These are phyloP conservation scores for Conticribra weissflogii DNA, from an alignment of 108 stramenopile species.

Conservation along the genomic window DNA sequence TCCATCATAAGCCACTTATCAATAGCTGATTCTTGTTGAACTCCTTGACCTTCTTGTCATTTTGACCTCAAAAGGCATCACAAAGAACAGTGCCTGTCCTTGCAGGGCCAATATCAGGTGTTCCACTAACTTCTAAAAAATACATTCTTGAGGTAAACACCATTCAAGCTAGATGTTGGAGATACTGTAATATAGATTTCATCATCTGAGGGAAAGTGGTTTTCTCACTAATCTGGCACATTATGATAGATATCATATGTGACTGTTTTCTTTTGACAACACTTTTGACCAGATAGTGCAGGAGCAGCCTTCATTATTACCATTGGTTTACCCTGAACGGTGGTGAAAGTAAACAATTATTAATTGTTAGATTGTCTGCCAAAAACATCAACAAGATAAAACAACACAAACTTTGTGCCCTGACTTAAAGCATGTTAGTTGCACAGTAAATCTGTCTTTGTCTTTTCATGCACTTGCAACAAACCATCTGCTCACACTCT, in stretches of 20 bases:
- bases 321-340: neutral
- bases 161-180: slow-evolving; percentile 6
- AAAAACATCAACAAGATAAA: too few species aligned
- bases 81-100: neutral
- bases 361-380: too few species aligned
- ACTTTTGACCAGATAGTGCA: neutral
- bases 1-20: slow-evolving; percentile 6
- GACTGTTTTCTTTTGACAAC: slow-evolving; percentile 1
- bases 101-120: too few species aligned
- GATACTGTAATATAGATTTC: slow-evolving; percentile 14
- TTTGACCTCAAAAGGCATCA: slow-evolving; percentile 24
- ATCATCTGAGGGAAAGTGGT: slow-evolving; percentile 16
- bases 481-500: slow-evolving; percentile 2
- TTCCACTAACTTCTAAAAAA: too few species aligned
- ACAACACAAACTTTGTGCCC: neutral
- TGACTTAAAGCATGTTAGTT: neutral
- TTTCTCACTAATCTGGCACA: slow-evolving; percentile 13
- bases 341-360: too few species aligned
- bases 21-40: neutral
- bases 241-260: slow-evolving; percentile 14
- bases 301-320: slow-evolving; percentile 8
- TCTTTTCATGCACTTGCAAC: slow-evolving; percentile 15
- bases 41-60: slow-evolving; percentile 2
- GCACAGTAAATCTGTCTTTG: slow-evolving; percentile 9
- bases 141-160: slow-evolving; percentile 10